Base-by-base conservation (phyloP, 495 filamentous ascomycete genomes). In the Penicillium maclennaniae region DNA sequence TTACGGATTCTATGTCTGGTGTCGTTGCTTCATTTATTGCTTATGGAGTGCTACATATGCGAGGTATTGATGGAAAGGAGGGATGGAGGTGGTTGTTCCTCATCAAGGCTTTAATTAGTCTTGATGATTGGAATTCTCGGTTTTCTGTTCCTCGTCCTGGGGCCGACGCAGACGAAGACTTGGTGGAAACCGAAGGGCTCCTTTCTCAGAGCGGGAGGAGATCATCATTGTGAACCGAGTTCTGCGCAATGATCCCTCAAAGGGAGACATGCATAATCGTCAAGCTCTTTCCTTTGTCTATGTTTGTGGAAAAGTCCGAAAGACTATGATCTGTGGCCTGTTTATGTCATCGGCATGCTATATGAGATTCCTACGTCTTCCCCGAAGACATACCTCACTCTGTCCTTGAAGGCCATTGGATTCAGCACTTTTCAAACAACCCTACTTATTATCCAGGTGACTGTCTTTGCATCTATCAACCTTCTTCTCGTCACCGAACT, bases 161-260 rank as follows among this genome's bases (percentile, higher is more conserved):
- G 74, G 1, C 58, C 84, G 25, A 83, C 87, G 0, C 69, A 68
- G 20, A 83, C 23, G 23, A 23, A 23, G 23, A 23, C 75, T 38
- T 81, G 77, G 75, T 82, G 83, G 58, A 75, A 83, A 27, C 83
- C 83, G 23, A 23, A 79, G 45, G 87, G 86, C 0, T 88, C 82
- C 82, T 79, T 89, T 88, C 55, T 77, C 69, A 1, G 81, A 83
- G 46, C 67, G 77, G 0, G 83, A 89, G 55, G 83, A 86, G 57
- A 75, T 68, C 6, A 88, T 89, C 59, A 82, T 89, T 17, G 85
- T 87, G 10, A 91, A 87, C 54, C 77, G 87, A 5, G 76, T 89
- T 9, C 66, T 89, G 7, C 76, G 85, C 14, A 87, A 89, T 42
- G 86, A 89, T 58, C 87, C 87, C 0, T 79, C 74, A 31, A 88